Conservation (phyloP, 2,329 filamentous ascomycete species). For the Phyllosticta citrichinensis region DNA sequence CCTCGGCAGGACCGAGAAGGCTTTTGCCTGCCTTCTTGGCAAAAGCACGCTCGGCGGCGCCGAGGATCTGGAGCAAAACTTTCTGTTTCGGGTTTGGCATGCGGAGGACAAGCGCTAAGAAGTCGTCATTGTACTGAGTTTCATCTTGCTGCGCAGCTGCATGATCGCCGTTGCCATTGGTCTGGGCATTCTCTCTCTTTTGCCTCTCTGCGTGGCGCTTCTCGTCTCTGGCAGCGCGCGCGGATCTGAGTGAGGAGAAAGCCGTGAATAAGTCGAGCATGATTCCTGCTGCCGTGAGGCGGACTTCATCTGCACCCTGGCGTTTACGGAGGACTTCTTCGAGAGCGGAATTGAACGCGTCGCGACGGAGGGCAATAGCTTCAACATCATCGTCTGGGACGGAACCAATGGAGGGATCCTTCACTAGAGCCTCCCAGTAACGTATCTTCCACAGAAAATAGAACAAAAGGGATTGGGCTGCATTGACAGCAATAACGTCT, state of each 20-base stretch:
- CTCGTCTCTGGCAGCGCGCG: conserved; percentile 22
- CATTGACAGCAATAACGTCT: conserved; percentile 64
- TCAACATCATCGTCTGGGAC: conserved; percentile 53
- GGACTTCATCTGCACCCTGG: conserved; percentile 64
- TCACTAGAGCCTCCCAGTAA: conserved; percentile 29
- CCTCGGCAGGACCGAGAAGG: conserved; percentile 33
- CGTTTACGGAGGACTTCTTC: conserved; percentile 40
- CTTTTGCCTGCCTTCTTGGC: conserved; percentile 25
- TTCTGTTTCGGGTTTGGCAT: conserved; percentile 53
- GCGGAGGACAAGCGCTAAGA: conserved; percentile 57
- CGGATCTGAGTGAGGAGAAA: conserved; percentile 57
- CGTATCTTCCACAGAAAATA: conserved; percentile 94
- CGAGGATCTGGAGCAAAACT: conserved; percentile 67
- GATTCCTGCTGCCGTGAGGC: conserved; percentile 63
- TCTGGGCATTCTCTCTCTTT: conserved; percentile 10
- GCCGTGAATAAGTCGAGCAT: conserved; percentile 75
- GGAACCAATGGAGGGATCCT: conserved; percentile 23
- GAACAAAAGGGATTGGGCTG: conserved; percentile 67
- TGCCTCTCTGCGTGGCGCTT: not conserved
- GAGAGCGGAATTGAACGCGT: conserved; percentile 41
- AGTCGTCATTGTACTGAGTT: conserved; percentile 41
- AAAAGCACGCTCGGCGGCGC: conserved; percentile 61
- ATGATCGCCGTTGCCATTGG: conserved; percentile 16
- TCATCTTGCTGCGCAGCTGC: conserved; percentile 17
- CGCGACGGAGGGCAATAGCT: conserved; percentile 40